phyloP scores from a whole-genome alignment of 257 asterid species.

The Linaria vulgaris region DNA sequence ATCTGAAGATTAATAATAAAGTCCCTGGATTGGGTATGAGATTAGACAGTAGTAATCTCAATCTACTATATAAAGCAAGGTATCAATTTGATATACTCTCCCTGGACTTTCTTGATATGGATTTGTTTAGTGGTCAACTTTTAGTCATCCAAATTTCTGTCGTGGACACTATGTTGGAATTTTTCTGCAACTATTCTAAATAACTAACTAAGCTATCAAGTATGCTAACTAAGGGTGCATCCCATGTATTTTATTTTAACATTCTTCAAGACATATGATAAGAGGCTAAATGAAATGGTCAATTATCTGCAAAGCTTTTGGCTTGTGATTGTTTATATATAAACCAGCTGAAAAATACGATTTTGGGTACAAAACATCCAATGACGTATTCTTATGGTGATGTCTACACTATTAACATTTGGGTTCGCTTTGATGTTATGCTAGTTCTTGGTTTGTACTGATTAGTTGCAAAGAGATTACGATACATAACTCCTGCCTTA shows the following conservation, averaged over 20 bases:
- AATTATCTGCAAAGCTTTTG: not conserved
- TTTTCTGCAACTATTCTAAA: slow-evolving; percentile 2
- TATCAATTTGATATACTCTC: slow-evolving; percentile 21
- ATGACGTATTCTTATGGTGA: not conserved
- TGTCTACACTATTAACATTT: no score
- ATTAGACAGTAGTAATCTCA: slow-evolving; percentile 84
- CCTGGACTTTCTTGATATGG: not conserved
- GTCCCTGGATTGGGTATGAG: slow-evolving; percentile 96
- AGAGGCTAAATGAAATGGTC: not conserved
- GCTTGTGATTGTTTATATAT: not conserved
- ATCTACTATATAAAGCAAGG: slow-evolving; percentile 93
- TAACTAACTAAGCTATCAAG: not conserved
- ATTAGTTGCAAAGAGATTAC: no score
- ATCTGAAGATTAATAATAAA: slow-evolving; percentile 87
- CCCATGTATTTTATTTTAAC: not conserved
- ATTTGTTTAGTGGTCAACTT: slow-evolving; percentile 12
- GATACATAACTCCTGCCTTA: no score
- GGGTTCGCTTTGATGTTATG: no score
- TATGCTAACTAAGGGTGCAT: slow-evolving; percentile 8
- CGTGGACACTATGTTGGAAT: not conserved
- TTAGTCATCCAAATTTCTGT: not conserved
- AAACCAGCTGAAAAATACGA: not conserved
- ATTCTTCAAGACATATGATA: slow-evolving; percentile 1
- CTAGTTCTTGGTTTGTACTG: no score
- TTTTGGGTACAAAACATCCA: not conserved